Conservation (phyloP, 768 basidiomycete species). For the Trametes gibbosa region DNA sequence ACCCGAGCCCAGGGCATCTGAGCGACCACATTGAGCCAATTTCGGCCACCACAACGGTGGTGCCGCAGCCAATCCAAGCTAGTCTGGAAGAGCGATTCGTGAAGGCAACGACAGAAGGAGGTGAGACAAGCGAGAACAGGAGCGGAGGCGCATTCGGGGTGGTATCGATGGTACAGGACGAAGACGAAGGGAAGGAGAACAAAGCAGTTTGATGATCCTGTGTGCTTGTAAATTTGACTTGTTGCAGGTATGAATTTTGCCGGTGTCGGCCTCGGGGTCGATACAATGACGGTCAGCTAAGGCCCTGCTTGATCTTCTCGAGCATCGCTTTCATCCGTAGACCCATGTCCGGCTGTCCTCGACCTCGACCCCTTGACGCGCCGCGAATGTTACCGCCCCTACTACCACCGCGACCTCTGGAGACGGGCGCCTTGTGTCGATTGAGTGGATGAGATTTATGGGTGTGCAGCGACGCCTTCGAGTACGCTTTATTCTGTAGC, state of each 20-base stretch:
- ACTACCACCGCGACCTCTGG: constrained; percentile 18
- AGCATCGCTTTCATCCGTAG: constrained; percentile 84
- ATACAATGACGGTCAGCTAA: constrained; percentile 29
- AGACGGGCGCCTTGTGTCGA: constrained; percentile 27
- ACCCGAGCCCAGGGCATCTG: constrained; percentile 81
- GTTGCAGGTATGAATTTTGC: not conserved
- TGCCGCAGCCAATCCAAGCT: constrained; percentile 44
- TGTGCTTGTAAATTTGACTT: not conserved
- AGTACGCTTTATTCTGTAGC: constrained; percentile 61
- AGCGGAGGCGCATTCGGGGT: not conserved
- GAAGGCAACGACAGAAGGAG: constrained; percentile 41
- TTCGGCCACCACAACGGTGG: constrained; percentile 53
- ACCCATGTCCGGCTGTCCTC: constrained; percentile 74
- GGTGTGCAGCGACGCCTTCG: constrained; percentile 52
- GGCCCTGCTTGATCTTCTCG: constrained; percentile 76
- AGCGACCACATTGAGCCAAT: constrained; percentile 76
- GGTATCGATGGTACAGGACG: constrained; percentile 26
- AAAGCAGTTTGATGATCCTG: constrained; percentile 31
- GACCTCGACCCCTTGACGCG: constrained; percentile 30
- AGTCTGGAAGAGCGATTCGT: constrained; percentile 66
- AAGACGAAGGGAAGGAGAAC: constrained; percentile 53
- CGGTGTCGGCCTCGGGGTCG: not conserved
- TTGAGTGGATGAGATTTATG: constrained; percentile 48
- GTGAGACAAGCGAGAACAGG: constrained; percentile 5
- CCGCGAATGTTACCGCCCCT: constrained; percentile 34